Percentiles rank a stretch among this genome's conserved stretches.
phyloP scores from a whole-genome alignment of 768 basidiomycete genomes.

The Leucosporidium scottii region DNA sequence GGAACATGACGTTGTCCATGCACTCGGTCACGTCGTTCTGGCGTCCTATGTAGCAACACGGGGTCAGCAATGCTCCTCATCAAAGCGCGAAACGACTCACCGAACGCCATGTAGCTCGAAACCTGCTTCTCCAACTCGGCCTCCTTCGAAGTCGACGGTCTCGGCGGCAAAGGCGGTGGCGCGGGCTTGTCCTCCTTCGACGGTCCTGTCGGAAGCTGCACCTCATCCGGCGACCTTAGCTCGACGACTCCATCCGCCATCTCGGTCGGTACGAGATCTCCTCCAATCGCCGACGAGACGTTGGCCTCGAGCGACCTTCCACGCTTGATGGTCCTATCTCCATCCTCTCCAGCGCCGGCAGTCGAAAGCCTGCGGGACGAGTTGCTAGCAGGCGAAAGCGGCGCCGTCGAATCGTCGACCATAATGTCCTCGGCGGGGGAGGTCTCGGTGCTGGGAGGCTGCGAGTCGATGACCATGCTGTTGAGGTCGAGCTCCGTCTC shows the following conservation, averaged over 20 bases:
- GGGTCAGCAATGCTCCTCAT: background rate
- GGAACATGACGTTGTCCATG: conserved; percentile 99
- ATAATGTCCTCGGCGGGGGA: background rate
- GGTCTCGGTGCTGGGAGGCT: background rate
- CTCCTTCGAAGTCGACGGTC: background rate
- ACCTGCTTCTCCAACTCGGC: conserved; percentile 24
- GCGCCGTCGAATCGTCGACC: background rate
- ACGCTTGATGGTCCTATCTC: background rate
- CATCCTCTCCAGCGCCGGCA: background rate
- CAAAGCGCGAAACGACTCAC: background rate
- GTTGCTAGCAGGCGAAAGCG: background rate
- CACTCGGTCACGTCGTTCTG: conserved; percentile 99
- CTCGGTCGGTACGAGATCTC: background rate
- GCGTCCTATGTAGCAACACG: conserved; percentile 50
- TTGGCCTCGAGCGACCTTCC: background rate
- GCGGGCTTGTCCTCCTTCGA: background rate
- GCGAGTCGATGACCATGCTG: conserved; percentile 9
- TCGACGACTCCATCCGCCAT: background rate
- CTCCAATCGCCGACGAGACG: no score
- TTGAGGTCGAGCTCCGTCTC: background rate
- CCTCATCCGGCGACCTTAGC: background rate
- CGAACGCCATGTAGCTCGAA: conserved; percentile 29
- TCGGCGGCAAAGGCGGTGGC: background rate
- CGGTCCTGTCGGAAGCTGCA: no score
- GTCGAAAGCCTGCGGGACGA: background rate